Evolutionary conservation across 163 green algal genomes (phyloP), one percentile per base, ranked within the genome.

Genomic region (Scenedesmus sp.): DNA sequence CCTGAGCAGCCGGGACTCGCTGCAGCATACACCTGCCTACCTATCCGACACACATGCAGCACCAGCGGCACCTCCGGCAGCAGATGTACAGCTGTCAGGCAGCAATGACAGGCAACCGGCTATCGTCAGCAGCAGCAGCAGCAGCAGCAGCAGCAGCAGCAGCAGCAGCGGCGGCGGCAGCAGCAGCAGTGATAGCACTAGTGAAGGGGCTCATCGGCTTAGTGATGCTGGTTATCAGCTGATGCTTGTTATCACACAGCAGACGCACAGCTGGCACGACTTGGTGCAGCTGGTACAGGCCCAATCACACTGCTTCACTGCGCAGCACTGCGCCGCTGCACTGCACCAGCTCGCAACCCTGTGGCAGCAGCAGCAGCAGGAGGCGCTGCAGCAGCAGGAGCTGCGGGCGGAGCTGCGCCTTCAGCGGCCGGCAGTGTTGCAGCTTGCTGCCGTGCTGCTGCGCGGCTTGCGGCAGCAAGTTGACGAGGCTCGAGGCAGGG

Each of bases 311-410:
- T 9, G 62, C 52, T 88, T 84, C 79, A 77, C 62, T 46, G 82
- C 81, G 46, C 81, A 62, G 10, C 90, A 92, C 83, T 90, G 56
- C 67, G 90, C 90, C 16, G 90, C 90, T 12, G 83, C 90, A 8
- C 90, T 92, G 57, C 79, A 92, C 70, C 76, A 16, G 4, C 90
- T 92, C 0, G 73, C 90, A 20, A 46, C 3, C 6, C 59, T 92
- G 67, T 86, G 66, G 90, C 82, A 82, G 54, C 12, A 86, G 60
- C 90, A 87, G 89, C 81, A 89, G 89, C n/a, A 62, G 88, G 16
- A 64, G 60, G 46, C 59, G 4, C 15, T 13, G 23, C 13, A 46
- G 60, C 79, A 88, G 79, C 79, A 88, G 46, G 46, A 88, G 82
- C 89, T 57, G 20, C 81, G 66, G 6, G 79, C 34, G 13, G 64